Evolutionary conservation across 305 asterid species (phyloP), one percentile per base, ranked within the genome.

Genomic region (Plantago rigida): DNA sequence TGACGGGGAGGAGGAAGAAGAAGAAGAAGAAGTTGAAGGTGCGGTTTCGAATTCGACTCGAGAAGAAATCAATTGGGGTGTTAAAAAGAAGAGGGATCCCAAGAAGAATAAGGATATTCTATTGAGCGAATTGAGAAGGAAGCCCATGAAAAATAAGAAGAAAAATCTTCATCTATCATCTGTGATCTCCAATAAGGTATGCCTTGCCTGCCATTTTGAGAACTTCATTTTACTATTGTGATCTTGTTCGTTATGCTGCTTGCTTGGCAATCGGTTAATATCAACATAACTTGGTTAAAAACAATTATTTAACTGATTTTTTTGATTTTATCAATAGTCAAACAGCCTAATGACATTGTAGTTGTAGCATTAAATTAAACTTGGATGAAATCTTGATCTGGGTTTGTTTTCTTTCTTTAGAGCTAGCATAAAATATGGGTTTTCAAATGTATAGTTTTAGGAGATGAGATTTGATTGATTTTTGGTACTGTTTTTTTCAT

Each of bases 391-490:
- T 54, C 53, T 62, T 56, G 67, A 51, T 59, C 44, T 29, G 26
- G 58, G 10, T 24, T 36, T 59, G 42, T 56, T 9, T 69, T 13
- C 31, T 10, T 54, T 66, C 26, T 22, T 22, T 22, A 22, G 26
- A 22, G 26, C 45, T 59, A 51, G 79, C 91, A 83, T 83, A 78
- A 81, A 86, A 83, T 86, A 74, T 73, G 55, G 76, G 65, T 49
- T 45, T 41, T 56, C 26, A 22, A 22, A 1, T 22, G 26, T 22
- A 22, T 22, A 22, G 26, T 22, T 22, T 22, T 22, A 22, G 26
- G 70, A 3, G 39, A 31, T 3, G 39, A 2, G 7, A 5, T 5
- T 31, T 3, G 39, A 3, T 47, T 74, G 56, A 63, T 61, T 54
- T 70, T 60, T 49, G 62, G 50, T 69, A 59, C 59, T 31, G 42